These are phyloP conservation scores for Candida chauliodis DNA, from an alignment of 805 yeast genomes.

Conservation along the genomic window DNA sequence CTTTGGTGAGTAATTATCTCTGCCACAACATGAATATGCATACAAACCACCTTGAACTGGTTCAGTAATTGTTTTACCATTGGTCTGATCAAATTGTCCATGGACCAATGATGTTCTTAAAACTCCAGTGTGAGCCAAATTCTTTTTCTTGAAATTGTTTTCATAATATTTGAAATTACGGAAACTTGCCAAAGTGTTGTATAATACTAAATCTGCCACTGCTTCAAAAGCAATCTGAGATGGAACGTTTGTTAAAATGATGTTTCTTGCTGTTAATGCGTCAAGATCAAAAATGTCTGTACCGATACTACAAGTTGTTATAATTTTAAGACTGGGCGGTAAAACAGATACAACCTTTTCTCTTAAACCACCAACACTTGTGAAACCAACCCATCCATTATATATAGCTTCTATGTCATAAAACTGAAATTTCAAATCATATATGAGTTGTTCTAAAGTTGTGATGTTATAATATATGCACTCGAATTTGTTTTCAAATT, in stretches of 20 bases:
- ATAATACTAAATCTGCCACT: slow-evolving; percentile 71
- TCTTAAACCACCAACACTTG: slow-evolving; percentile 49
- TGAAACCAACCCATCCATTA: slow-evolving; percentile 58
- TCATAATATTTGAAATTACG: slow-evolving; percentile 40
- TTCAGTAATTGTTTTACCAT: slow-evolving; percentile 21
- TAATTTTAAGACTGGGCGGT: slow-evolving; percentile 44
- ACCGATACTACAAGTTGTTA: slow-evolving; percentile 58
- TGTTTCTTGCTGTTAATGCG: slow-evolving; percentile 37
- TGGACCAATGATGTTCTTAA: slow-evolving; percentile 38
- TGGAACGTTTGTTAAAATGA: slow-evolving; percentile 58
- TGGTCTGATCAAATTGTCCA: slow-evolving; percentile 33
- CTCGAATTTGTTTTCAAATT: slow-evolving; percentile 36
- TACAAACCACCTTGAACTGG: slow-evolving; percentile 16
- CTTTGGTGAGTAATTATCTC: slow-evolving; percentile 46
- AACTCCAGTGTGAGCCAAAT: slow-evolving; percentile 26
- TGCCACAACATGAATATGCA: slow-evolving; percentile 49
- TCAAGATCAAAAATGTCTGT: slow-evolving; percentile 47
- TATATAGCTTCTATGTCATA: slow-evolving; percentile 50
- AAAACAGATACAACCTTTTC: slow-evolving; percentile 38
- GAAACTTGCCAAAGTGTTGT: slow-evolving; percentile 55
- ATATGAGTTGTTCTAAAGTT: slow-evolving; percentile 37
- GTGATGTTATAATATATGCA: slow-evolving; percentile 39
- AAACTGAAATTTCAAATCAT: slow-evolving; percentile 37
- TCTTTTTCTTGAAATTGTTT: slow-evolving; percentile 35
- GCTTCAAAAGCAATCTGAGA: slow-evolving; percentile 57